Base-by-base conservation (phyloP, 2,329 filamentous ascomycete genomes). In the Colletotrichum theobromicola region DNA sequence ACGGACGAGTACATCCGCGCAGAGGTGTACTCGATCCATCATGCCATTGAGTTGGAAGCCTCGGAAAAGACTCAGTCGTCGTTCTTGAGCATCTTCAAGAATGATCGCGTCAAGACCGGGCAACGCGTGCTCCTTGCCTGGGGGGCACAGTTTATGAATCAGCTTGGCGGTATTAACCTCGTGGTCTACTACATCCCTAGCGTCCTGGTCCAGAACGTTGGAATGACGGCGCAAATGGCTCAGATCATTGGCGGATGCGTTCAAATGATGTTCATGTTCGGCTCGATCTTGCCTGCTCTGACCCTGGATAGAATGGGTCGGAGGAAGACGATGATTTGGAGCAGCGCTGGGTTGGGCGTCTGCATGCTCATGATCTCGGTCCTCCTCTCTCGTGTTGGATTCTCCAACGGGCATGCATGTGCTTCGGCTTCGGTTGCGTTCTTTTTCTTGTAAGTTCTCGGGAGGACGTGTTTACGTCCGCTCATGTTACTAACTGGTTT, bases 61-160 rank as follows among this genome's bases (percentile, higher is more conserved):
- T 72, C 79, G 2, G 74, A 61, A 21, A 79, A 78, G n/a, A 76
- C 60, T 81, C 84, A 37, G 77, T 82, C 42, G 80, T 86, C 80
- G 75, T 83, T 70, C 85, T 82, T 82, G 78, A 82, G 15, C 77
- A 85, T 89, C 2, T 82, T 89, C 72, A 84, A 84, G 77, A 81
- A 81, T 10, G 87, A 86, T 74, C 82, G 82, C 58, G 79, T 86
- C 13, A 82, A 84, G 77, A 89, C 84, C 5, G 80, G 87, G 0
- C 77, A 83, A 34, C 81, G 87, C 3, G 85, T 89, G 18, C 76
- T 88, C 3, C 81, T 90, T 5, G 87, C 87, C 0, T 88, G 83
- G 77, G 83, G 84, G n/a, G 83, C 85, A 66, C 85, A 87, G 67
- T 85, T 87, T 67, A 88, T 88, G 84, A 87, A 90, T 64, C 88